phyloP scores from a whole-genome alignment of 2,329 filamentous ascomycete genomes.

The Exserohilum turcica region DNA sequence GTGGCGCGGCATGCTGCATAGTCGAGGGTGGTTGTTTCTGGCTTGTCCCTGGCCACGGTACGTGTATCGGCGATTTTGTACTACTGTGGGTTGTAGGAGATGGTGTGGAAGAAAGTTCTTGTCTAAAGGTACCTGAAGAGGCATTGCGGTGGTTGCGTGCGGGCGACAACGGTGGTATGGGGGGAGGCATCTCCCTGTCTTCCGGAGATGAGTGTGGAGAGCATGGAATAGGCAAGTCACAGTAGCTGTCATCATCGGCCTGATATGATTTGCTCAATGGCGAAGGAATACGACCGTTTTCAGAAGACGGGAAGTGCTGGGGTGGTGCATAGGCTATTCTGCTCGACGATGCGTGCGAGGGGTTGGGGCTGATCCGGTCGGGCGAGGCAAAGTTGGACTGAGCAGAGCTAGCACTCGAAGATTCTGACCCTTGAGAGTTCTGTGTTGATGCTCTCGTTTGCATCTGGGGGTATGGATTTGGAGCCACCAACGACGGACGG shows the following conservation, averaged over 20 bases:
- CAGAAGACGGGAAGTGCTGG: slow-evolving; percentile 2
- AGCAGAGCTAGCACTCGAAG: slow-evolving; percentile 30
- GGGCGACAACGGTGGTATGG: slow-evolving; percentile 23
- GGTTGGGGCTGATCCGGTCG: slow-evolving; percentile 33
- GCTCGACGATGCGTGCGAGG: slow-evolving; percentile 29
- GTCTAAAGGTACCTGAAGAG: background rate
- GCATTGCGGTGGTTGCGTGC: slow-evolving; percentile 11
- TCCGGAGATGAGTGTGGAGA: slow-evolving; percentile 10
- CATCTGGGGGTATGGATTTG: slow-evolving; percentile 14
- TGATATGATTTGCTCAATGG: slow-evolving; percentile 1
- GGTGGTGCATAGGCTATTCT: slow-evolving; percentile 4
- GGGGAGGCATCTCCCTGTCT: slow-evolving; percentile 5
- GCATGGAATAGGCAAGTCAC: background rate
- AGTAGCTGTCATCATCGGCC: background rate
- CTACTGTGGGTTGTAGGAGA: background rate
- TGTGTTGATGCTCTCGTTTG: slow-evolving; percentile 11
- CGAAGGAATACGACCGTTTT: background rate
- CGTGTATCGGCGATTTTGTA: background rate
- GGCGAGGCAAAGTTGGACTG: slow-evolving; percentile 36
- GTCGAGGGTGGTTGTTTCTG: background rate
- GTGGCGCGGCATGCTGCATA: background rate
- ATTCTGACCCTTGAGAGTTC: slow-evolving; percentile 31
- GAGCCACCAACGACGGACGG: slow-evolving; percentile 12
- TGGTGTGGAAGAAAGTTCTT: background rate
- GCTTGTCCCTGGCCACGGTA: slow-evolving; percentile 13